Evolutionary conservation across 208 protist species (phyloP).

Genomic region (Leptomonas pyrrhocoris): DNA sequence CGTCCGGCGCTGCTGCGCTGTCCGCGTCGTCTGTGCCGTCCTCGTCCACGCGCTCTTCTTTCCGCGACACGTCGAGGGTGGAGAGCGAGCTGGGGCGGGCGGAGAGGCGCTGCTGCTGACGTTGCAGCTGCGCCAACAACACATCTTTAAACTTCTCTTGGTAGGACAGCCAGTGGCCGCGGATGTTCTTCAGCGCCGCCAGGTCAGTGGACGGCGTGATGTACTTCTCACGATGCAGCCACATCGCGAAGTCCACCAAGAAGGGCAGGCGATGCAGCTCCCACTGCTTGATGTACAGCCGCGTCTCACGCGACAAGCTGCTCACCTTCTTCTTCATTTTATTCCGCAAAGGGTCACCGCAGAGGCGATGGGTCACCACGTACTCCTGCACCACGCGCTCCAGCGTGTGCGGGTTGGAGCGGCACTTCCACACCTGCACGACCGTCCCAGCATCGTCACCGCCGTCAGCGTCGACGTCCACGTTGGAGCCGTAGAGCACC

Average conservation of each 20-base stretch:
- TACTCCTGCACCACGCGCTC: constrained; percentile 78
- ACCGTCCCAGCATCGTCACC: constrained; percentile 40
- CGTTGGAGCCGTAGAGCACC: constrained; percentile 69
- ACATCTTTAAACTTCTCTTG: constrained; percentile 46
- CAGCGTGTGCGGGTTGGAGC: constrained; percentile 51
- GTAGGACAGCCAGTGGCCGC: constrained; percentile 62
- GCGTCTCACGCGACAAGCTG: constrained; percentile 46
- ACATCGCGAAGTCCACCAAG: constrained; percentile 63
- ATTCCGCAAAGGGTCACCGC: constrained; percentile 39
- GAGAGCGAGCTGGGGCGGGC: constrained; percentile 13
- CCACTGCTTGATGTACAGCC: constrained; percentile 55
- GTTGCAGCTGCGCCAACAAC: constrained; percentile 7
- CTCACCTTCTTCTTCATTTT: constrained; percentile 68
- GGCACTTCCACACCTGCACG: constrained; percentile 80
- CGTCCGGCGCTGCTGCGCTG: constrained; percentile 7
- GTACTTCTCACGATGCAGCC: constrained; percentile 65
- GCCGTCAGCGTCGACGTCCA: not conserved
- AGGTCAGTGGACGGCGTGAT: constrained; percentile 58
- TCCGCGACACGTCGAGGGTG: constrained; percentile 19
- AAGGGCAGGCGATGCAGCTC: constrained; percentile 54
- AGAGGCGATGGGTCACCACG: constrained; percentile 69
- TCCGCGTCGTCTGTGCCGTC: not conserved
- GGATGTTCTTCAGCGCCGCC: constrained; percentile 43
- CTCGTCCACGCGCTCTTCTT: constrained; percentile 5
- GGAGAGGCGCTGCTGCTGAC: constrained; percentile 23